Conservation (phyloP, 768 basidiomycete species). For the Lentinula detonsa region DNA sequence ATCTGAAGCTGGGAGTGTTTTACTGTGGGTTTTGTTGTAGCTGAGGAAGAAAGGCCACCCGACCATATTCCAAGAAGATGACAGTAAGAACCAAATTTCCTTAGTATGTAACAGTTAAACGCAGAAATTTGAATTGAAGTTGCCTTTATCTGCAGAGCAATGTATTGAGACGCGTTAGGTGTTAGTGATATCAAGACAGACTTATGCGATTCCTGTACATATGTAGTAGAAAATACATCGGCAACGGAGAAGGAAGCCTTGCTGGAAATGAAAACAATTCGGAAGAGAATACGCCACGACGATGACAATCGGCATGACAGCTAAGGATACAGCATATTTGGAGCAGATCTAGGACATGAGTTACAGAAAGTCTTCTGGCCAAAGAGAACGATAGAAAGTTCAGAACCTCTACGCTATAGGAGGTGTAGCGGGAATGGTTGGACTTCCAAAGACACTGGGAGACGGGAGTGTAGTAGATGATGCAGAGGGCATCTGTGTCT, state of each 20-base stretch:
- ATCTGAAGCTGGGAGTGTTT: slow-evolving; percentile 14
- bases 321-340: background rate
- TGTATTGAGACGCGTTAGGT: too few species aligned
- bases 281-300: background rate
- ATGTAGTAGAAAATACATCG: background rate
- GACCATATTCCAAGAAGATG: background rate
- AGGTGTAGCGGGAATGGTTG: background rate
- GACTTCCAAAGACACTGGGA: background rate
- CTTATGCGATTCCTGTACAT: background rate
- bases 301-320: background rate
- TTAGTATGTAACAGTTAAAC: too few species aligned
- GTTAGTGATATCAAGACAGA: background rate
- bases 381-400: background rate
- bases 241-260: background rate
- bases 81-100: too few species aligned
- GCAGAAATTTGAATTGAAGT: too few species aligned
- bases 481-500: background rate
- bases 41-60: slow-evolving; percentile 24
- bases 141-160: background rate
- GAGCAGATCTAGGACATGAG: background rate
- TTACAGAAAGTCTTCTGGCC: background rate
- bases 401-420: background rate
- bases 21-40: slow-evolving; percentile 17
- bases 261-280: background rate
- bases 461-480: background rate